Base-by-base conservation (phyloP, 768 basidiomycete genomes). In the Russula brevipes region DNA sequence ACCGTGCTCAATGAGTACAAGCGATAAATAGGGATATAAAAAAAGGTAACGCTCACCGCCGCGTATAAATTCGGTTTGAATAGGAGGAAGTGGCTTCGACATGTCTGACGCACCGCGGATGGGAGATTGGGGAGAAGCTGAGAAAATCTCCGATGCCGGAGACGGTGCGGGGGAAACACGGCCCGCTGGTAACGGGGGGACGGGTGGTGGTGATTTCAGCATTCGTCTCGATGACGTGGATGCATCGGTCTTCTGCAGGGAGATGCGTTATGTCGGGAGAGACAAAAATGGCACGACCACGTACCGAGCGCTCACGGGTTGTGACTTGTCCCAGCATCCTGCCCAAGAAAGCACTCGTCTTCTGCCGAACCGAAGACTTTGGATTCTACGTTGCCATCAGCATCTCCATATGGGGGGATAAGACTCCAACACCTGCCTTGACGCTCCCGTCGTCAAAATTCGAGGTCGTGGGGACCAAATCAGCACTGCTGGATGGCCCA, bases 341-440 rank as follows among this genome's bases (percentile, higher is more conserved):
- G 3, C 88, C 89, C 66, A 88, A 78, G 71, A 93, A 85, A 51
- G 88, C 88, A 69, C 82, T 88, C n/a, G 89, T 89, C 72, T 89
- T 92, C 42, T 84, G 81, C 65, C 88, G 77, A 61, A 92, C 85
- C 6, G 89, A 85, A 11, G 83, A 81, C 72, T 82, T 90, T 11
- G 76, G 69, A 35, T 75, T 71, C 84, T 85, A 69, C 31, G 38
- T 12, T 54, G 24, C 8, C 52, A 57, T 69, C 47, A 68, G 47
- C 47, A 45, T 50, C 11, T 38, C 52, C 54, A 47, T 19, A 44
- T 33, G 42, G 67, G 61, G 19, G 67, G 65, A 24, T 24, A 16
- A 41, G 9, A 46, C n/a, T 52, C 30, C 33, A 39, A 55, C 39
- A 73, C 78, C 31, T 64, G 85, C 86, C 78, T 86, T 88, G 65